Conservation (phyloP, 192 early-diverging fungal species). For the Umbelopsis sp. region DNA sequence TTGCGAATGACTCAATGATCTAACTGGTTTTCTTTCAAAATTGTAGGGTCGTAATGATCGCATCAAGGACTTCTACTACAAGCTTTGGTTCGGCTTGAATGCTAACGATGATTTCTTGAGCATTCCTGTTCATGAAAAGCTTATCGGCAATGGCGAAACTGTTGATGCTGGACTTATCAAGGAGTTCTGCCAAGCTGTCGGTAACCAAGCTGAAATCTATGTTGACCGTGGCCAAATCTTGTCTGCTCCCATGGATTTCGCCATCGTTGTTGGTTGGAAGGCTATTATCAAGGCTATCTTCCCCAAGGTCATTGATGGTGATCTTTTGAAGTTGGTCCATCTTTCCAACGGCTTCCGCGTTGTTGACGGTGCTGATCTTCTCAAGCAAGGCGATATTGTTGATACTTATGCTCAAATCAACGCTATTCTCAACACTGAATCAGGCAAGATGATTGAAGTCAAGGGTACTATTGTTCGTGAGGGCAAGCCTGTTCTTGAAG, state of each 20-base stretch:
- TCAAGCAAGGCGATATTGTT: slow-evolving; percentile 82
- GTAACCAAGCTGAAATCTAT: slow-evolving; percentile 70
- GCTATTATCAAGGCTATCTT: slow-evolving; percentile 89
- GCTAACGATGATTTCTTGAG: slow-evolving; percentile 49
- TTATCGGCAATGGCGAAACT: slow-evolving; percentile 61
- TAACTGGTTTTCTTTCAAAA: neutral
- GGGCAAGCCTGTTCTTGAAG: slow-evolving; percentile 79
- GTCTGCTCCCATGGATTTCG: slow-evolving; percentile 90
- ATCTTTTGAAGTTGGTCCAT: slow-evolving; percentile 90
- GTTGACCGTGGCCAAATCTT: slow-evolving; percentile 72
- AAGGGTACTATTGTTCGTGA: slow-evolving; percentile 76
- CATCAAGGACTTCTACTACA: slow-evolving; percentile 85
- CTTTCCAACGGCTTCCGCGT: slow-evolving; percentile 93
- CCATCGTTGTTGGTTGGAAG: slow-evolving; percentile 91
- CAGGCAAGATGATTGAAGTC: slow-evolving; percentile 92
- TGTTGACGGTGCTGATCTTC: slow-evolving; percentile 68
- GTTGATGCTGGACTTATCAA: slow-evolving; percentile 65
- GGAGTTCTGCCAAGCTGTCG: slow-evolving; percentile 77
- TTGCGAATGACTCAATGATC: neutral
- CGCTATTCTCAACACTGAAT: slow-evolving; percentile 84
- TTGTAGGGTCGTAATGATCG: slow-evolving; percentile 73
- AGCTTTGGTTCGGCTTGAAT: slow-evolving; percentile 75
- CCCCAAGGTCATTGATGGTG: slow-evolving; percentile 92
- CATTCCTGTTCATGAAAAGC: slow-evolving; percentile 64
- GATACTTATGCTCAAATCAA: slow-evolving; percentile 82